Percentiles rank a stretch among this genome's conserved stretches.
Conservation (phyloP, 2,329 filamentous ascomycete genomes). For the Diaporthe caulivora region DNA sequence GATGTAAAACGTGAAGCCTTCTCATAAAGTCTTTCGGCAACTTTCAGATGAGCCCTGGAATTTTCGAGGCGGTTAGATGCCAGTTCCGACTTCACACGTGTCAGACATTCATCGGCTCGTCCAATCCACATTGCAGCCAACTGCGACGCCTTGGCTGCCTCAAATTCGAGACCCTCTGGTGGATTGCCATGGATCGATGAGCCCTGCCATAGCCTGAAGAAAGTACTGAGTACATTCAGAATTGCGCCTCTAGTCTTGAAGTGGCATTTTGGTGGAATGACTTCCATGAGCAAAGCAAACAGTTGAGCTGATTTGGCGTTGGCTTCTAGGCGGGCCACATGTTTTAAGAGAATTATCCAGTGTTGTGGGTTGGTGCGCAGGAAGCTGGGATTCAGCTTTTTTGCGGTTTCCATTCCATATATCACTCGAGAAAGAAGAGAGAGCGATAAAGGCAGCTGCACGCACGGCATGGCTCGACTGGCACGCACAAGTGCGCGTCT, state of each 20-base stretch:
- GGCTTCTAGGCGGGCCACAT: slow-evolving; percentile 20
- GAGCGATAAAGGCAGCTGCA: background rate
- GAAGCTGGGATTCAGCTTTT: slow-evolving; percentile 9
- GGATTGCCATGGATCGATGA: slow-evolving; percentile 31
- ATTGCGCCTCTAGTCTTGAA: slow-evolving; percentile 26
- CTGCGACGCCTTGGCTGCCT: background rate
- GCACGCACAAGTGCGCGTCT: slow-evolving; percentile 10
- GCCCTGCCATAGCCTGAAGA: slow-evolving; percentile 35
- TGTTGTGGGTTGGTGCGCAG: slow-evolving; percentile 5
- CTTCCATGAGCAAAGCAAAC: slow-evolving; percentile 29
- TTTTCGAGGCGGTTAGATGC: background rate
- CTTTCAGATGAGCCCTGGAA: background rate
- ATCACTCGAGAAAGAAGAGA: slow-evolving; percentile 20
- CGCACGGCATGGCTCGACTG: background rate
- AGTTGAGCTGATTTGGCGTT: slow-evolving; percentile 17
- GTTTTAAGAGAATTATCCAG: slow-evolving; percentile 31
- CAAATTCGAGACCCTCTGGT: background rate
- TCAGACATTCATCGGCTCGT: background rate
- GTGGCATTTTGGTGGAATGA: slow-evolving; percentile 11
- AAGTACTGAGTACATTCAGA: slow-evolving; percentile 31
- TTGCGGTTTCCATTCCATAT: slow-evolving; percentile 12
- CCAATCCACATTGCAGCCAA: slow-evolving; percentile 35
- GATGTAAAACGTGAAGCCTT: slow-evolving; percentile 23
- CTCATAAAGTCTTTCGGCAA: slow-evolving; percentile 3
- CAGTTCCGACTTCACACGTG: slow-evolving; percentile 9